Conservation (phyloP, 352 stramenopile species). For the Globisporangium abappressorium region DNA sequence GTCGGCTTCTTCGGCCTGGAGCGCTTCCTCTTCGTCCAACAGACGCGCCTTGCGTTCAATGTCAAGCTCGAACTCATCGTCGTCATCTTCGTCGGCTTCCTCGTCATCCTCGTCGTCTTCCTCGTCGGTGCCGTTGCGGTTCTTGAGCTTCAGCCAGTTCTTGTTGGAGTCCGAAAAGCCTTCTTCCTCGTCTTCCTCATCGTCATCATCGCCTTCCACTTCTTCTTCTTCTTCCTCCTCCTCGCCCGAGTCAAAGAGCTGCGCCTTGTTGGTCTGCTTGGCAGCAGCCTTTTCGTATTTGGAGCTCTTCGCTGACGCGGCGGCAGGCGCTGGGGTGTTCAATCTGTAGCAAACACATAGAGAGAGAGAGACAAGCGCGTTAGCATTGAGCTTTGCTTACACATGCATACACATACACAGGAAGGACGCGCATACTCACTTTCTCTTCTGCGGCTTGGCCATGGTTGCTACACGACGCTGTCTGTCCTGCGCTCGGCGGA, state of each 20-base stretch:
- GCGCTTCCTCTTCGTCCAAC: constrained; percentile 72
- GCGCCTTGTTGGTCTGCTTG: constrained; percentile 62
- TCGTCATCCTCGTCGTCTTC: constrained; percentile 53
- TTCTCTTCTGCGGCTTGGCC: constrained; percentile 56
- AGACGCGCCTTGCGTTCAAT: constrained; percentile 85
- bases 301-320: constrained; percentile 25
- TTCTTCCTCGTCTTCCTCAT: constrained; percentile 48
- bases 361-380: neutral
- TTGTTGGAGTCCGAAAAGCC: constrained; percentile 86
- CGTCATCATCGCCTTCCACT: constrained; percentile 35
- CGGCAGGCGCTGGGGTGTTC: constrained; percentile 27
- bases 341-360: constrained; percentile 16
- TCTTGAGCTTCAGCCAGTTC: constrained; percentile 84
- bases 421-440: constrained; percentile 20
- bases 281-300: constrained; percentile 81
- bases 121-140: constrained; percentile 31
- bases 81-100: constrained; percentile 34
- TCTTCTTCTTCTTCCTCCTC: constrained; percentile 46
- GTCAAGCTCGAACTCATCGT: constrained; percentile 72
- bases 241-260: constrained; percentile 73
- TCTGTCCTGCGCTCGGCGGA: constrained; percentile 10
- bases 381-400: neutral
- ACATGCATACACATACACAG: neutral
- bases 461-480: constrained; percentile 20
- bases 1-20: constrained; percentile 69